Evolutionary conservation across 2,329 filamentous ascomycete species (phyloP).

Genomic region (Diaporthe nobilis): DNA sequence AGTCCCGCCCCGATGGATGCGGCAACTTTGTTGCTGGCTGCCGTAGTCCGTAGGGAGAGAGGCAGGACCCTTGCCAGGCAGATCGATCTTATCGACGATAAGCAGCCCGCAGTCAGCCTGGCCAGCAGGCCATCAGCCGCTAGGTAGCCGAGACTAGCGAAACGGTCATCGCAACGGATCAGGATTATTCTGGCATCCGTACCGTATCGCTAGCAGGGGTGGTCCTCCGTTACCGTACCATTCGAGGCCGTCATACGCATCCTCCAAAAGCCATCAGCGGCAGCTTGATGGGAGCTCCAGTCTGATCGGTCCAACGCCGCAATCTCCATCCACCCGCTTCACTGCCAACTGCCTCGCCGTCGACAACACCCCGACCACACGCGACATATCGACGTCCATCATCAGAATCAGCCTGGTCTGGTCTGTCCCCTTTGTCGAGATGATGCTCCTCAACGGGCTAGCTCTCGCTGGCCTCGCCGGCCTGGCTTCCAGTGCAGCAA

Average conservation of each 20-base stretch:
- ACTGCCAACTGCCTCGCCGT: constrained; percentile 24
- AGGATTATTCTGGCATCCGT: constrained; percentile 17
- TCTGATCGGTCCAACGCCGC: constrained; percentile 24
- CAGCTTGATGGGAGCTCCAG: constrained; percentile 37
- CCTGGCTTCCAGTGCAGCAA: constrained; percentile 51
- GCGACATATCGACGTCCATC: background rate
- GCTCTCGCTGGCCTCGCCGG: constrained; percentile 50
- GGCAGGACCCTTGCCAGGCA: background rate
- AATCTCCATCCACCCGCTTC: constrained; percentile 7
- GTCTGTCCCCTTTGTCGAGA: constrained; percentile 37
- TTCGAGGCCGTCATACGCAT: constrained; percentile 37
- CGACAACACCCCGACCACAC: background rate
- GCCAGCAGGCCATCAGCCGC: background rate
- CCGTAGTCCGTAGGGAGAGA: background rate
- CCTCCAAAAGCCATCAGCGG: constrained; percentile 34
- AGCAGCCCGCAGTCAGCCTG: background rate
- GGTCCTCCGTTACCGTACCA: background rate
- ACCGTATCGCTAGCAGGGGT: background rate
- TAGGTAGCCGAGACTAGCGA: background rate
- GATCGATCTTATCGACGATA: constrained; percentile 20
- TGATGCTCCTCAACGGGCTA: constrained; percentile 51
- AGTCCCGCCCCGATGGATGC: constrained; percentile 8
- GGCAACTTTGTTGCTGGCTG: constrained; percentile 2
- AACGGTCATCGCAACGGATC: constrained; percentile 11
- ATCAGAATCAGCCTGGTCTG: constrained; percentile 14